These are phyloP conservation scores for Zymoseptoria pseudotritici DNA, from an alignment of 2,329 filamentous ascomycete species.

Conservation along the genomic window DNA sequence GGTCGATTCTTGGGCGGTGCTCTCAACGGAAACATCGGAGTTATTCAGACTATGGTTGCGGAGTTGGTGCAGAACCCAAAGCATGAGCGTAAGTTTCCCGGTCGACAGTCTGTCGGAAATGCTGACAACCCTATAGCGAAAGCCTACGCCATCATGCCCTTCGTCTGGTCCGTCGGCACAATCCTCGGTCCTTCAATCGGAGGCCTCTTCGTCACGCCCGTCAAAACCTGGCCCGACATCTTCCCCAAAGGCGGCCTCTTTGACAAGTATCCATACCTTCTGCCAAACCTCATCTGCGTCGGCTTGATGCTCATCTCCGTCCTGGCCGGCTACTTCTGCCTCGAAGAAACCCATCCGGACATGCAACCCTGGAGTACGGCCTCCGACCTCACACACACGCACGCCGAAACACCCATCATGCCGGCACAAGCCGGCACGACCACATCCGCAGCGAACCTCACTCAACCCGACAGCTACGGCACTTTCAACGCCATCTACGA, in stretches of 20 bases:
- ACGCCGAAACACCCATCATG: constrained; percentile 64
- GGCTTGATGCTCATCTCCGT: constrained; percentile 70
- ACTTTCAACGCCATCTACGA: constrained; percentile 42
- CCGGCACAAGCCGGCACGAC: constrained; percentile 60
- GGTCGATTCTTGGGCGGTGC: constrained; percentile 72
- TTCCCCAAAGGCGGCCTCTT: constrained; percentile 67
- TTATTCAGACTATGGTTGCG: constrained; percentile 75
- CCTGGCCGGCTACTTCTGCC: constrained; percentile 66
- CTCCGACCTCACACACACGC: constrained; percentile 33
- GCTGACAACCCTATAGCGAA: constrained; percentile 47
- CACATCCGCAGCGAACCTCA: constrained; percentile 63
- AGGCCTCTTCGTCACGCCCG: constrained; percentile 75
- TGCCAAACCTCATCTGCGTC: constrained; percentile 83
- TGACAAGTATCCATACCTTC: constrained; percentile 71
- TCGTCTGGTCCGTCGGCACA: constrained; percentile 85
- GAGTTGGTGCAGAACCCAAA: constrained; percentile 77
- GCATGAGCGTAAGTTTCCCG: constrained; percentile 67
- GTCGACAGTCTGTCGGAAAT: neutral
- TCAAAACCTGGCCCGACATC: constrained; percentile 60
- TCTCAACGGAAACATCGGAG: constrained; percentile 81
- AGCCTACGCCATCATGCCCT: constrained; percentile 88
- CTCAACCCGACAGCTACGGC: constrained; percentile 54
- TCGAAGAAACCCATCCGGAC: constrained; percentile 85
- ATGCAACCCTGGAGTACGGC: constrained; percentile 51
- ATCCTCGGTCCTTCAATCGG: constrained; percentile 85